These are phyloP conservation scores for Trichoderma arundinaceum DNA, from an alignment of 2,329 filamentous ascomycete species.

Conservation along the genomic window DNA sequence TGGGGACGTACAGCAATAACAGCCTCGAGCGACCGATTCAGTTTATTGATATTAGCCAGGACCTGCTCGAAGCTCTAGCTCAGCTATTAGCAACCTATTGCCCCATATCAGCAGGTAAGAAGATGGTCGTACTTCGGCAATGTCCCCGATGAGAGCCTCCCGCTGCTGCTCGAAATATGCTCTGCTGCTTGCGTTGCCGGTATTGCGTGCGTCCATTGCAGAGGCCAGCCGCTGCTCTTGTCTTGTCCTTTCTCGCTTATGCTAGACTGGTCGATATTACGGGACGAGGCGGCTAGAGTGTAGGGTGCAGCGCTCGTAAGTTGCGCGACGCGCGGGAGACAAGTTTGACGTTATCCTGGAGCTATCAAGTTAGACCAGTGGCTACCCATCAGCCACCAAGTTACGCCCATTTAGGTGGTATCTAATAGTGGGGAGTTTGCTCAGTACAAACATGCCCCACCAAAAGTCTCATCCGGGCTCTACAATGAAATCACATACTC, in stretches of 20 bases:
- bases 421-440: background rate
- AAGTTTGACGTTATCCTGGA: background rate
- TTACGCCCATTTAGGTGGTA: no score
- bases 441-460: background rate
- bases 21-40: conserved; percentile 90
- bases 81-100: background rate
- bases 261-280: no score
- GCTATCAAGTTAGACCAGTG: background rate
- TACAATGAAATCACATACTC: no score
- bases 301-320: background rate
- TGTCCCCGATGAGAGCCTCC: conserved; percentile 72
- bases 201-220: conserved; percentile 45
- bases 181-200: conserved; percentile 49
- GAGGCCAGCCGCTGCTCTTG: conserved; percentile 37
- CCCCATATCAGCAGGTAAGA: background rate
- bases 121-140: conserved; percentile 63
- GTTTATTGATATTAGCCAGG: conserved; percentile 91
- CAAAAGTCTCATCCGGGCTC: background rate
- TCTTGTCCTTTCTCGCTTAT: background rate
- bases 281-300: background rate
- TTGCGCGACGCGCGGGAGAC: background rate
- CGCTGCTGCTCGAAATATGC: conserved; percentile 79
- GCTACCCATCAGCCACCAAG: no score
- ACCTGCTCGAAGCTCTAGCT: conserved; percentile 80
- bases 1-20: conserved; percentile 74